Conservation (phyloP, 2,329 filamentous ascomycete species). For the Monilinia vaccinii-corymbosi region DNA sequence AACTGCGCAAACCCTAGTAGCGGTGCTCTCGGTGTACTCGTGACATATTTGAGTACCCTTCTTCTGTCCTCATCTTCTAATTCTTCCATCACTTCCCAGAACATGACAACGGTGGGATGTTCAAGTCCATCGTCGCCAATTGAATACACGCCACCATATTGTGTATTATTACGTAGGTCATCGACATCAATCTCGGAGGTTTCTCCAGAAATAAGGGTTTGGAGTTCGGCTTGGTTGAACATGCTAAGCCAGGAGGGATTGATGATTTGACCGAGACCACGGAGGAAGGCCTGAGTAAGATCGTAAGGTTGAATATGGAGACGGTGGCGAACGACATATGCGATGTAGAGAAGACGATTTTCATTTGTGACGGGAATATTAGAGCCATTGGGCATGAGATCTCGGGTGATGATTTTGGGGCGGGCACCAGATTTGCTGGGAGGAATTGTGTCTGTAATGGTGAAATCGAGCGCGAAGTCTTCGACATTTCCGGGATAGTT, state of each 20-base stretch:
- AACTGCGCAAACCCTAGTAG: slow-evolving; percentile 81
- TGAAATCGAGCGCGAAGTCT: slow-evolving; percentile 80
- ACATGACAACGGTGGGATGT: slow-evolving; percentile 75
- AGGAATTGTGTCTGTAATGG: slow-evolving; percentile 66
- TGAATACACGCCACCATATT: slow-evolving; percentile 79
- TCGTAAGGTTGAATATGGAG: slow-evolving; percentile 68
- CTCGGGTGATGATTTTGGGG: slow-evolving; percentile 57
- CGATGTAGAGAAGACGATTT: slow-evolving; percentile 90
- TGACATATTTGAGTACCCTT: slow-evolving; percentile 91
- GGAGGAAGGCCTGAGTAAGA: slow-evolving; percentile 84
- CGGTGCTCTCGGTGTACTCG: slow-evolving; percentile 82
- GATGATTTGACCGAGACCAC: slow-evolving; percentile 79
- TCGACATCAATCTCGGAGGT: slow-evolving; percentile 76
- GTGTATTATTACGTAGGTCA: slow-evolving; percentile 74
- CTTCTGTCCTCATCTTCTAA: slow-evolving; percentile 70
- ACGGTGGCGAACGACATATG: slow-evolving; percentile 79
- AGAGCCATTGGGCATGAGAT: slow-evolving; percentile 69
- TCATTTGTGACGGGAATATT: slow-evolving; percentile 77
- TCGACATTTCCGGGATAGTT: slow-evolving; percentile 75
- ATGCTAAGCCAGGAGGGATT: slow-evolving; percentile 90
- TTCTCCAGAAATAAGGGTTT: slow-evolving; percentile 86
- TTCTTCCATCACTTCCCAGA: slow-evolving; percentile 80
- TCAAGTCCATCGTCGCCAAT: slow-evolving; percentile 85
- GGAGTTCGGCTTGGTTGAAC: slow-evolving; percentile 95
- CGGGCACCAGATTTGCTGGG: slow-evolving; percentile 33